Evolutionary conservation across 805 yeast genomes (phyloP), one percentile per base, ranked within the genome.

Genomic region (Yarrowia sp.): DNA sequence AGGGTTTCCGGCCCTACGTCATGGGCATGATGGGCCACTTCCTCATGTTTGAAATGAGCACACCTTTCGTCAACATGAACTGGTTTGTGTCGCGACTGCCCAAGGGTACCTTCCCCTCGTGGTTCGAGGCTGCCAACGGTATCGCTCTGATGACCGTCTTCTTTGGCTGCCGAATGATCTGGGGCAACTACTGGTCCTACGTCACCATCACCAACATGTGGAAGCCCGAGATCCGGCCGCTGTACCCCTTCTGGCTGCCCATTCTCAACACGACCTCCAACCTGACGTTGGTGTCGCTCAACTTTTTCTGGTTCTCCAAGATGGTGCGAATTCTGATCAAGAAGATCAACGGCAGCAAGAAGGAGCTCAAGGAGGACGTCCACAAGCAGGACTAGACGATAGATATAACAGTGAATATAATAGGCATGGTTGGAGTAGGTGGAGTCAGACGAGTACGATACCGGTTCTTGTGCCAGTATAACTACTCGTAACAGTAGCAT

Each of bases 1-100:
- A 83, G 62, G 80, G 90, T 1, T 79, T 89, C 66, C 74, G 79
- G 33, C 97, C 97, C 3, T 89, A 86, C 75, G 84, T 90, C 72
- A 85, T 87, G 75, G 88, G 92, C 59, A 88, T 89, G 85, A 82
- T 89, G 28, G 93, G 96, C 1, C 85, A 87, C 21, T 95, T 92
- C 74, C 80, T 95, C 70, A 74, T 89, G 58, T 95, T 89, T 75
- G 99, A 95, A 77, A 81, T 89, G 43, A 88, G 96, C 52, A 90
- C 98, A 1, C 98, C 98, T 9, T 95, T 95, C 76, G 97, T 95
- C 67, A 96, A 95, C 76, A 74, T 90, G 73, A 90, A 95, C 75
- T 95, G 98, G 97, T 92, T 88, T 75, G 86, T 91, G 35, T 82
- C 88, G 33, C 87, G 89, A 70, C 79, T 92, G 17, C 95, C 96